Evolutionary conservation across 2,329 filamentous ascomycete species (phyloP).

Genomic region (Cadophora malorum): DNA sequence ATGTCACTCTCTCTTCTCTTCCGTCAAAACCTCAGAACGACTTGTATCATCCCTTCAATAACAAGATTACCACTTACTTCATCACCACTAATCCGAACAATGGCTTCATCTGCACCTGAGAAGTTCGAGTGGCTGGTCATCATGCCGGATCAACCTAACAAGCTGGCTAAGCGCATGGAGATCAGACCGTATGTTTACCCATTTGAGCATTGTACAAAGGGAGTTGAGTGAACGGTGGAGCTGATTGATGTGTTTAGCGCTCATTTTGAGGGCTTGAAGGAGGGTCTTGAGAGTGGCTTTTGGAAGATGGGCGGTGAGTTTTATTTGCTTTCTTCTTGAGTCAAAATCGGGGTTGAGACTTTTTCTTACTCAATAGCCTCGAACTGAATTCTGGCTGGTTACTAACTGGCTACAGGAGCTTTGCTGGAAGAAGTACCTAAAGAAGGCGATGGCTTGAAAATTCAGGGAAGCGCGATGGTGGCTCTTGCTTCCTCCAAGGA

Average conservation of each 20-base stretch:
- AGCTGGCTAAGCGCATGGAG: constrained; percentile 65
- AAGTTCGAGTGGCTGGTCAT: constrained; percentile 73
- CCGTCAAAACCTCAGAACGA: constrained; percentile 8
- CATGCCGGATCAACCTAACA: constrained; percentile 69
- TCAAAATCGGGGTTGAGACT: background rate
- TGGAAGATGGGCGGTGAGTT: constrained; percentile 62
- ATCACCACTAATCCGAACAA: constrained; percentile 11
- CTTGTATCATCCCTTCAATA: background rate
- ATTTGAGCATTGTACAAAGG: background rate
- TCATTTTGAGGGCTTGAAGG: constrained; percentile 54
- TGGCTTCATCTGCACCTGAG: constrained; percentile 27
- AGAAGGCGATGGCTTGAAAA: constrained; percentile 64
- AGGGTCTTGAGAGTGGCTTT: constrained; percentile 59
- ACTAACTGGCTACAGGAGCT: constrained; percentile 57
- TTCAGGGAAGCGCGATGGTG: constrained; percentile 54
- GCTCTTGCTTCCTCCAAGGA: constrained; percentile 70
- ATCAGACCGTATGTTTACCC: constrained; percentile 59
- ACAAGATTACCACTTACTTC: background rate
- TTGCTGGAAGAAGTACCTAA: constrained; percentile 70
- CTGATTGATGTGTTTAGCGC: constrained; percentile 29
- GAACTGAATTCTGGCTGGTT: background rate
- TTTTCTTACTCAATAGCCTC: background rate
- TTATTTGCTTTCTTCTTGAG: background rate
- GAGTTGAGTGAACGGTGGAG: background rate
- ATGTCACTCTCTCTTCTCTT: constrained; percentile 22